Evolutionary conservation across 1,284 basidiomycete species (phyloP), one percentile per base, ranked within the genome.

Genomic region (Waitea zeae): DNA sequence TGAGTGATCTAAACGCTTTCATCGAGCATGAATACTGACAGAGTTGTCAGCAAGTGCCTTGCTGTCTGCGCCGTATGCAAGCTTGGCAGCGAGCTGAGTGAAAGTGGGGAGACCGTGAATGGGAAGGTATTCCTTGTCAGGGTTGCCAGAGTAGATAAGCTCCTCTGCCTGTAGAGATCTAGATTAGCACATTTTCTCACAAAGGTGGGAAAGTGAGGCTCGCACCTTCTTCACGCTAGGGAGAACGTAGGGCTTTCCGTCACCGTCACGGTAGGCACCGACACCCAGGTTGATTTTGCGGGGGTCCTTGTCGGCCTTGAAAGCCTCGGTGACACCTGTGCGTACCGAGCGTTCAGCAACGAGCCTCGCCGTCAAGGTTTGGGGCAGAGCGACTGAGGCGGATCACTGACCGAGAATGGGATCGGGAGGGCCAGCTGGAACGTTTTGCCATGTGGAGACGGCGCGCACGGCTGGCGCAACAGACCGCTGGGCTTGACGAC

Each of bases 241-340:
- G 37, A 98, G 69, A 36, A 98, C 78, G 56, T 92, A 98, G 3
- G 93, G 92, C 64, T 96, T 97, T 42, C 93, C 93, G 41, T 83
- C 66, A 45, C 74, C 88, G 49, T 98, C 92, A 43, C 95, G 75
- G 71, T 98, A 87, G 14, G 82, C 83, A 52, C 88, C 88, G 43
- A 92, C 89, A 53, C 93, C 93, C 38, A 98, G 68, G 64, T 98
- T 98, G 56, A 97, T 96, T 61, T 98, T 98, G 48, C 78, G 75
- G 14, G 84, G 62, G 52, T 83, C 73, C 46, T 76, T 76, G 70
- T 95, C 88, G 37, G 83, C 81, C 65, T 93, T 96, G 71, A 90
- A 95, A 17, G 90, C 89, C 58, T 95, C 90, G 28, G 82, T 80
- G 39, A 95, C 76, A 45, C 87, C 86, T 70, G 46, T 5, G 22